Conservation (phyloP, 805 yeast genomes). For the Starmerella riodocensis region DNA sequence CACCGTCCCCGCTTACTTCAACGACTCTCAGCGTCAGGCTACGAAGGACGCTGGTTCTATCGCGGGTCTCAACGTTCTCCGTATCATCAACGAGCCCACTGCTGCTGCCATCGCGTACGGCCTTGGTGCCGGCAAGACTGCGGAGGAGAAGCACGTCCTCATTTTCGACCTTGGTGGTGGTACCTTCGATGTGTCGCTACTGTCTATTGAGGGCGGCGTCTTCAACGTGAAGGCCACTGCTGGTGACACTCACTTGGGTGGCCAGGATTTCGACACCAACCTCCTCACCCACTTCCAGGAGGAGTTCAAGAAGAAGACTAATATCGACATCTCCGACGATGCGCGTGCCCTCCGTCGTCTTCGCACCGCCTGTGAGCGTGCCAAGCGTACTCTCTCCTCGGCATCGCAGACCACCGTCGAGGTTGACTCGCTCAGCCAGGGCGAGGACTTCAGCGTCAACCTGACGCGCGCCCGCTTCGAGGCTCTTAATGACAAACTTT, state of each 20-base stretch:
- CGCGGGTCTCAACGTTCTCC: constrained; percentile 71
- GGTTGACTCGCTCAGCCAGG: constrained; percentile 88
- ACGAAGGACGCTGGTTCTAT: constrained; percentile 82
- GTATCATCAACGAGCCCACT: constrained; percentile 83
- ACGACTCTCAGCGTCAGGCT: constrained; percentile 82
- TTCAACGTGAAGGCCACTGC: constrained; percentile 95
- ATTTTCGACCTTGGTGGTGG: constrained; percentile 97
- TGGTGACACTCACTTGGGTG: constrained; percentile 99
- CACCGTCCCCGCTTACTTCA: constrained; percentile 80
- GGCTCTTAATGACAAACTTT: constrained; percentile 82
- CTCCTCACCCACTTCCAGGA: constrained; percentile 82
- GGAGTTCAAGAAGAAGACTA: constrained; percentile 92
- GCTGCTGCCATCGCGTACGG: constrained; percentile 98
- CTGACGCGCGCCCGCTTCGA: constrained; percentile 97
- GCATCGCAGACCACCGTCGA: constrained; percentile 93
- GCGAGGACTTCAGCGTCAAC: constrained; percentile 88
- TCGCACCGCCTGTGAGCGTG: constrained; percentile 98
- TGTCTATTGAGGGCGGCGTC: constrained; percentile 89
- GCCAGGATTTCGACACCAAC: constrained; percentile 98
- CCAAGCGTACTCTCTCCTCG: constrained; percentile 95
- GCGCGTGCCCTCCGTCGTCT: constrained; percentile 96
- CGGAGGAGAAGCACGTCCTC: constrained; percentile 73
- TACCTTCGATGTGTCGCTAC: constrained; percentile 89
- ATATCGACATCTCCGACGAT: constrained; percentile 76
- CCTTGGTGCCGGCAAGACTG: constrained; percentile 75